phyloP scores from a whole-genome alignment of 495 filamentous ascomycete genomes.

The Oleoguttula mirabilis region DNA sequence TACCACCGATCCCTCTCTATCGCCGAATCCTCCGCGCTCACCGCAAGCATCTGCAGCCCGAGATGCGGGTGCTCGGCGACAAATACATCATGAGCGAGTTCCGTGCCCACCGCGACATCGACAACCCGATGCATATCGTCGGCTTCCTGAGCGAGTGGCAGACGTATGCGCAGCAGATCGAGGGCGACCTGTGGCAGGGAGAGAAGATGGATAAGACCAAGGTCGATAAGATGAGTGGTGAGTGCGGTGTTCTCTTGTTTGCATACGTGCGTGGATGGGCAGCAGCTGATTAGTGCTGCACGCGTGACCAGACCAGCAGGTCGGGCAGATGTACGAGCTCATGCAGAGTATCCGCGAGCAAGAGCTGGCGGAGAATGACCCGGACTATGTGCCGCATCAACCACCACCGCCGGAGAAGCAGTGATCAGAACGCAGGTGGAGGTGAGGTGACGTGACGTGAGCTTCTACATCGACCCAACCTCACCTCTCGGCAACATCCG shows the following conservation, averaged over 20 bases:
- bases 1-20: slow-evolving; percentile 87
- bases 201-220: slow-evolving; percentile 66
- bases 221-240: slow-evolving; percentile 92
- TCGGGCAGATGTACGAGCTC: slow-evolving; percentile 86
- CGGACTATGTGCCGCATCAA: slow-evolving; percentile 16
- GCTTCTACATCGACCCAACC: too few species aligned
- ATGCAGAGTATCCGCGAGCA: slow-evolving; percentile 70
- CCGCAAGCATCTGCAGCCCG: slow-evolving; percentile 55
- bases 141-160: slow-evolving; percentile 97
- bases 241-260: slow-evolving; percentile 23
- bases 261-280: neutral
- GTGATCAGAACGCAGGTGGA: slow-evolving; percentile 2
- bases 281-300: too few species aligned
- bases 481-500: too few species aligned
- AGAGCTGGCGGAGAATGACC: slow-evolving; percentile 35
- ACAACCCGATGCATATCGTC: slow-evolving; percentile 88
- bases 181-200: slow-evolving; percentile 70
- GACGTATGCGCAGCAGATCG: slow-evolving; percentile 77
- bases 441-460: too few species aligned
- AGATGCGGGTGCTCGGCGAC: slow-evolving; percentile 77
- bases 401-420: neutral
- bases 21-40: slow-evolving; percentile 77
- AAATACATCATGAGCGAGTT: slow-evolving; percentile 88
- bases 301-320: slow-evolving; percentile 60
- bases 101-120: slow-evolving; percentile 61